Conservation (phyloP, 1,284 basidiomycete species). For the Ganoderma sinense region DNA sequence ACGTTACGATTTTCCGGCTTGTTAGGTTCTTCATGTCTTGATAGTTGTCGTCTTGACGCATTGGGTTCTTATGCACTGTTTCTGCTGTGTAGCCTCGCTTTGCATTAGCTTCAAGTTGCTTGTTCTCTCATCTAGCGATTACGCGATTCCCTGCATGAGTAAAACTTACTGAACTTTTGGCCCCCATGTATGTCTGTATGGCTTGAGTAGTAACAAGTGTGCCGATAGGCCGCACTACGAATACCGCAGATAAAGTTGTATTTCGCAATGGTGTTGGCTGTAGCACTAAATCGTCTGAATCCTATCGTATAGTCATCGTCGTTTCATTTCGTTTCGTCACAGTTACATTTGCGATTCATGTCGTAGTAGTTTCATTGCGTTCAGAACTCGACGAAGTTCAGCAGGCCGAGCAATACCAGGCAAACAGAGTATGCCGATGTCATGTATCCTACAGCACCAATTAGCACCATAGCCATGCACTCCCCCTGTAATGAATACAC, state of each 20-base stretch:
- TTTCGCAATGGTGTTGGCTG: background rate
- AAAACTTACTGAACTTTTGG: background rate
- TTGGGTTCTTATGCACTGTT: background rate
- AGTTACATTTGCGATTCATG: background rate
- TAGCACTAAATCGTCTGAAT: background rate
- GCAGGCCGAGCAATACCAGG: background rate
- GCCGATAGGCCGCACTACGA: too few relatives aligned
- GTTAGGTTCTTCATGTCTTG: background rate
- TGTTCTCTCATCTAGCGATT: background rate
- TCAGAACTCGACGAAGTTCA: slow-evolving; percentile 1
- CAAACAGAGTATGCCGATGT: background rate
- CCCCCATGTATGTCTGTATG: background rate
- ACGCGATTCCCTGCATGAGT: background rate
- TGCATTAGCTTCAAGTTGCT: background rate
- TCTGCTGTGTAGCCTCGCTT: background rate
- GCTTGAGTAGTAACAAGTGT: too few relatives aligned
- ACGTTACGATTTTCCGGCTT: background rate
- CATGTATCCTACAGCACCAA: background rate
- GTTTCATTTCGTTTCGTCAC: background rate
- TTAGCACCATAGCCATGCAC: background rate
- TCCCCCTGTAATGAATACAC: background rate
- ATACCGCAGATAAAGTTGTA: background rate
- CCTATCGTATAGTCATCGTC: background rate
- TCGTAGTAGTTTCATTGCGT: background rate
- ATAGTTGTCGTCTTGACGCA: background rate